Conservation (phyloP, 257 asterid genomes). For the Salvia hispanica region DNA sequence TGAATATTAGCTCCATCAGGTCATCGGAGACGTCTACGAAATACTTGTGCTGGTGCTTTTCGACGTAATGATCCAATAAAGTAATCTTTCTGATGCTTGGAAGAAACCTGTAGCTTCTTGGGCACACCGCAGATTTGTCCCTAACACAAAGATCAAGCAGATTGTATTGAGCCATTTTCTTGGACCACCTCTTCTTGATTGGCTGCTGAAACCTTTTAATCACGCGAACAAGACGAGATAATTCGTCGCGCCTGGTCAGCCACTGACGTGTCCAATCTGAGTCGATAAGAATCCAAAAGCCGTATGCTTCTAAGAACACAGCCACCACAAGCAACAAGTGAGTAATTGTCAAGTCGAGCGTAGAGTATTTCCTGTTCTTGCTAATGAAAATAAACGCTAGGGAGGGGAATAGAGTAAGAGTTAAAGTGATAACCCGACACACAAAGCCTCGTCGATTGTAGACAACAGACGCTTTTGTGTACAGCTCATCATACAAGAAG, state of each 20-base stretch:
- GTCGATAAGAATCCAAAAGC: slow-evolving; percentile 10
- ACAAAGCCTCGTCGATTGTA: slow-evolving; percentile 35
- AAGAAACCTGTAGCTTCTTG: slow-evolving; percentile 22
- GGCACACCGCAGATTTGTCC: slow-evolving; percentile 26
- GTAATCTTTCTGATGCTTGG: slow-evolving; percentile 24
- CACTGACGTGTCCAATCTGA: slow-evolving; percentile 46
- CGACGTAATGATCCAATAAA: slow-evolving; percentile 34
- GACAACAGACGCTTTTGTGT: slow-evolving; percentile 46
- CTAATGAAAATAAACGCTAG: slow-evolving; percentile 29
- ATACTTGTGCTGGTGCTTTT: slow-evolving; percentile 44
- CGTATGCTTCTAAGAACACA: slow-evolving; percentile 40
- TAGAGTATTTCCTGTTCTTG: slow-evolving; percentile 31
- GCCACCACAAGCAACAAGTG: slow-evolving; percentile 41
- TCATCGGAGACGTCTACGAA: slow-evolving; percentile 30
- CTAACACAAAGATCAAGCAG: slow-evolving; percentile 38
- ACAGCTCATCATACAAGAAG: slow-evolving; percentile 50
- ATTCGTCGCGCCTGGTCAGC: slow-evolving; percentile 25
- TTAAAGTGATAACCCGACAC: slow-evolving; percentile 33
- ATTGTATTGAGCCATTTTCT: slow-evolving; percentile 48
- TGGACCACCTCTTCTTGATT: slow-evolving; percentile 46
- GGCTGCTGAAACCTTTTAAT: slow-evolving; percentile 13
- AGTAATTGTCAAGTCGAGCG: slow-evolving; percentile 41
- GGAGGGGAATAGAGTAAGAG: slow-evolving; percentile 26
- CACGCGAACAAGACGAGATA: neutral
- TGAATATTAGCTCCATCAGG: slow-evolving; percentile 31